Conservation (phyloP, 2,329 filamentous ascomycete species). For the Paecilomyces sp. region DNA sequence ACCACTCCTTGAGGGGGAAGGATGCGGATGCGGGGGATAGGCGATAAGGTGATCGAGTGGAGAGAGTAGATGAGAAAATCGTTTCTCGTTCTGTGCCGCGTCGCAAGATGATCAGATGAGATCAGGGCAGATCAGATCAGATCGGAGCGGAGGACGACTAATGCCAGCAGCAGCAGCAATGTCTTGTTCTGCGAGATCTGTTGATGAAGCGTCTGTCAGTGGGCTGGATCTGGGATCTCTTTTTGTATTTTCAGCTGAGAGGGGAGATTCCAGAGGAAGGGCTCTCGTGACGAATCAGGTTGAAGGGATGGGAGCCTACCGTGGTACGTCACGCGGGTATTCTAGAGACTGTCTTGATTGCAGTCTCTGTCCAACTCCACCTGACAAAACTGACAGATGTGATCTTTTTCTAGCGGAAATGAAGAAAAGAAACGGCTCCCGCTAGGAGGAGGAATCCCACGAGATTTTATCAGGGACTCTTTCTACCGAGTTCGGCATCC, state of each 20-base stretch:
- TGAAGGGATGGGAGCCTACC: neutral
- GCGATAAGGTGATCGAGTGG: neutral
- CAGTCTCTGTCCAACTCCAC: too few relatives aligned
- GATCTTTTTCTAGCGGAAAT: too few relatives aligned
- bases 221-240: neutral
- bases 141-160: neutral
- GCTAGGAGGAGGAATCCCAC: too few relatives aligned
- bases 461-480: too few relatives aligned
- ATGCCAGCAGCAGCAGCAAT: neutral
- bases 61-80: neutral
- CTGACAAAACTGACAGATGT: too few relatives aligned
- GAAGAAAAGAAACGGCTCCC: too few relatives aligned
- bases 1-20: neutral
- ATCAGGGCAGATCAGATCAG: neutral
- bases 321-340: too few relatives aligned
- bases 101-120: neutral
- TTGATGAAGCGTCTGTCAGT: neutral
- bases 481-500: too few relatives aligned
- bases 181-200: neutral
- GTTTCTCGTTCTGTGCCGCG: neutral
- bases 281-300: neutral
- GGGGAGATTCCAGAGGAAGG: neutral
- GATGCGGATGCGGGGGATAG: neutral
- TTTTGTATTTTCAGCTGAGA: neutral
- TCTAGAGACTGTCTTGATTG: too few relatives aligned